These are phyloP conservation scores for Cyclotella baltica DNA, from an alignment of 108 stramenopile genomes.

Conservation along the genomic window DNA sequence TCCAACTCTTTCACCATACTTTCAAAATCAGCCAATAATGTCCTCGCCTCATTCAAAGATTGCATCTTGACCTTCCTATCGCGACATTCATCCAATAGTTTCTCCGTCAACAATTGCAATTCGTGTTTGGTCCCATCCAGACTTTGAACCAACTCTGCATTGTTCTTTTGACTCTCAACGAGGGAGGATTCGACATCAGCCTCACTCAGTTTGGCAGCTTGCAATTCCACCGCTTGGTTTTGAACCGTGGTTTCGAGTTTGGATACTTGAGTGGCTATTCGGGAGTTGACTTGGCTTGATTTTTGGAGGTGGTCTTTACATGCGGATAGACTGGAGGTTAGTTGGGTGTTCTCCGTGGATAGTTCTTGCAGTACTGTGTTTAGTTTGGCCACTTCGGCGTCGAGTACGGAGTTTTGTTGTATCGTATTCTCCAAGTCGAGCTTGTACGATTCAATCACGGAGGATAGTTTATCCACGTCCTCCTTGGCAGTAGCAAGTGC, in stretches of 20 bases:
- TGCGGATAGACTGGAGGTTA: constrained; percentile 3
- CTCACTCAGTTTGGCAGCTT: constrained; percentile 52
- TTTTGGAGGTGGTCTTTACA: constrained; percentile 27
- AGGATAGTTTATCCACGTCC: constrained; percentile 3
- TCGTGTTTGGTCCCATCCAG: constrained; percentile 12
- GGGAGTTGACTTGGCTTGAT: constrained; percentile 26
- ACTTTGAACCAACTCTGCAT: constrained; percentile 19
- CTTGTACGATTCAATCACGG: not conserved
- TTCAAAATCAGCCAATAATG: constrained; percentile 17
- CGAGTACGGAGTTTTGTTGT: constrained; percentile 1
- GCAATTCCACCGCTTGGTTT: constrained; percentile 45
- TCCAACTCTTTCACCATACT: constrained; percentile 20
- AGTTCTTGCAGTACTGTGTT: constrained; percentile 7
- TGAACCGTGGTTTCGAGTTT: constrained; percentile 36
- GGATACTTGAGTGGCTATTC: constrained; percentile 23
- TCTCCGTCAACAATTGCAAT: constrained; percentile 21
- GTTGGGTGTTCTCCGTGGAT: constrained; percentile 1
- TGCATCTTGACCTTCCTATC: constrained; percentile 17
- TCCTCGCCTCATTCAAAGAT: constrained; percentile 34
- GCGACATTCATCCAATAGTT: constrained; percentile 11
- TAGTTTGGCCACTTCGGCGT: constrained; percentile 9
- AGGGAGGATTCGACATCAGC: constrained; percentile 49
- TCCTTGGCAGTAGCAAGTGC: constrained; percentile 17
- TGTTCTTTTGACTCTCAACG: constrained; percentile 20
- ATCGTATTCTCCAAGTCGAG: constrained; percentile 11